A percentile compares a stretch with the other conserved stretches of the same genome.
Evolutionary conservation across 305 asterid species (phyloP).

Genomic region (Rubia peregrina): DNA sequence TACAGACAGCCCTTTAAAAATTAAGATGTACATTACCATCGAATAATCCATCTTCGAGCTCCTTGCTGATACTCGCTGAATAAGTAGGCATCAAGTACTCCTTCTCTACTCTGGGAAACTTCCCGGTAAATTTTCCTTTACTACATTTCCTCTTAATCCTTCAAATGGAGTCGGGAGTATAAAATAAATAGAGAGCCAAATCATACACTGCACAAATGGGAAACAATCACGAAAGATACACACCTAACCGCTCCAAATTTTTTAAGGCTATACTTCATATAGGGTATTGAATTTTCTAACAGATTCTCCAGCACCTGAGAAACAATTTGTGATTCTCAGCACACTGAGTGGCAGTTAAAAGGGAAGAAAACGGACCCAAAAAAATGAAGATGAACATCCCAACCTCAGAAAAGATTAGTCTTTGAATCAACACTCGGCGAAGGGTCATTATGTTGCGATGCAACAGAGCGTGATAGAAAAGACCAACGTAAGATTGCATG

Average conservation of each 20-base stretch:
- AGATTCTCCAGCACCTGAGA: slow-evolving; percentile 79
- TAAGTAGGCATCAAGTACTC: slow-evolving; percentile 79
- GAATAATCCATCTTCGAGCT: slow-evolving; percentile 90
- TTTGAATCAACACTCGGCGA: slow-evolving; percentile 76
- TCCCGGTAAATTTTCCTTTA: slow-evolving; percentile 37
- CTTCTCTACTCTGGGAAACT: slow-evolving; percentile 74
- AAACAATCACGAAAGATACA: slow-evolving; percentile 10
- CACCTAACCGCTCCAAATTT: slow-evolving; percentile 73
- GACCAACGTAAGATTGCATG: slow-evolving; percentile 93
- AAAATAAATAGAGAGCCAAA: background rate
- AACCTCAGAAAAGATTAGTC: slow-evolving; percentile 84
- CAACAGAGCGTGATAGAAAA: slow-evolving; percentile 81
- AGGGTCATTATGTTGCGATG: slow-evolving; percentile 87
- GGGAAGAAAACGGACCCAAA: slow-evolving; percentile 12
- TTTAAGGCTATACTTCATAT: slow-evolving; percentile 66
- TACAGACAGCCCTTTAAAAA: background rate
- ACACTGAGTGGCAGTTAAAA: background rate
- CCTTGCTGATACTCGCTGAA: slow-evolving; percentile 78
- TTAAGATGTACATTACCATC: slow-evolving; percentile 51
- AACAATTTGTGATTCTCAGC: slow-evolving; percentile 15
- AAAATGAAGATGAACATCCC: slow-evolving; percentile 8
- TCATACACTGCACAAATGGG: background rate
- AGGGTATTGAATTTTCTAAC: slow-evolving; percentile 76
- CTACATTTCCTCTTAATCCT: slow-evolving; percentile 63
- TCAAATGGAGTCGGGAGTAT: slow-evolving; percentile 19